Conservation (phyloP, 2,329 filamentous ascomycete species). For the Apiospora saccharicola region DNA sequence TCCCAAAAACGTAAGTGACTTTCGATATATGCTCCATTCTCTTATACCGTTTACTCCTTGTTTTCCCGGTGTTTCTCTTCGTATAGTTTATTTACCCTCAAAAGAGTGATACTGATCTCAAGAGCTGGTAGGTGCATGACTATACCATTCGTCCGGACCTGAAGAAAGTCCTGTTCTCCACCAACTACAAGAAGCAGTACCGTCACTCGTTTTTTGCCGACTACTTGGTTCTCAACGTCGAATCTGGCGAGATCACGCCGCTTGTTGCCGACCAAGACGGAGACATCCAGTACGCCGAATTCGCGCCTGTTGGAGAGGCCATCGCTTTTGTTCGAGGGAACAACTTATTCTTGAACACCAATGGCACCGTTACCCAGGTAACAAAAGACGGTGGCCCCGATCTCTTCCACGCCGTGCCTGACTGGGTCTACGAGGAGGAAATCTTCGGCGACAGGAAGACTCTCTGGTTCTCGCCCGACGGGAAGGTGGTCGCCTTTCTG, state of each 20-base stretch:
- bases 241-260: slow-evolving; percentile 60
- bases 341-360: slow-evolving; percentile 66
- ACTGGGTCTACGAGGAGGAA: slow-evolving; percentile 71
- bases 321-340: slow-evolving; percentile 74
- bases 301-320: slow-evolving; percentile 63
- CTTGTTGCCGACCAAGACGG: slow-evolving; percentile 66
- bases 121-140: slow-evolving; percentile 47
- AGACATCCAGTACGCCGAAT: slow-evolving; percentile 72
- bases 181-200: slow-evolving; percentile 74
- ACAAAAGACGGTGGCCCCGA: slow-evolving; percentile 67
- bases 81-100: too few species aligned
- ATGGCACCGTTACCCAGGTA: slow-evolving; percentile 62
- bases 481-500: slow-evolving; percentile 60
- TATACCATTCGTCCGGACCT: slow-evolving; percentile 70
- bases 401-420: slow-evolving; percentile 69
- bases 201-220: slow-evolving; percentile 73
- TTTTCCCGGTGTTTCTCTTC: too few species aligned
- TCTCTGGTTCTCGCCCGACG: slow-evolving; percentile 66
- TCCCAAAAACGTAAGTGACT: slow-evolving; percentile 61
- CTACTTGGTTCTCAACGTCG: slow-evolving; percentile 69
- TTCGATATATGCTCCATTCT: too few species aligned
- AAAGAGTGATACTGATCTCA: too few species aligned
- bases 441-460: slow-evolving; percentile 59
- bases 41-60: too few species aligned
- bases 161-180: slow-evolving; percentile 65